A percentile compares a stretch with the other conserved stretches of the same genome.
These are phyloP conservation scores for Dactylellina parvicollis DNA, from an alignment of 2,329 filamentous ascomycete genomes.

Conservation along the genomic window DNA sequence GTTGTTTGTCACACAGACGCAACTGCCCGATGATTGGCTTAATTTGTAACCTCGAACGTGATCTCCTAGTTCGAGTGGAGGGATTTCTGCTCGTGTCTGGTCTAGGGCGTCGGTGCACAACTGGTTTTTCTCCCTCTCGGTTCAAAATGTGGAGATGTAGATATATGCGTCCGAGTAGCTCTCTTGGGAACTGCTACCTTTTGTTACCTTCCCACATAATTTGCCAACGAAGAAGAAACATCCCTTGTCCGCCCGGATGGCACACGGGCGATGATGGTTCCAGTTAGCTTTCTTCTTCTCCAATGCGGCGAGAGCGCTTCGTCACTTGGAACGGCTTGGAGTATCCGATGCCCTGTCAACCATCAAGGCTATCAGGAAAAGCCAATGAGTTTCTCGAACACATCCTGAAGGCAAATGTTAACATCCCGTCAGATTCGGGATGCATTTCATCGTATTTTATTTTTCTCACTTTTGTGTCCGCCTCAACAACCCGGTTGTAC, in stretches of 20 bases:
- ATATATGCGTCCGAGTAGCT: conserved; percentile 49
- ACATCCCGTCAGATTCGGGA: conserved; percentile 33
- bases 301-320: conserved; percentile 18
- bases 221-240: conserved; percentile 44
- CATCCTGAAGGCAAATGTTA: conserved; percentile 38
- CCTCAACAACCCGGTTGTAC: conserved; percentile 38
- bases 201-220: conserved; percentile 42
- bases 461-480: conserved; percentile 11
- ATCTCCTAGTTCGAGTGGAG: conserved; percentile 50
- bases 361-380: conserved; percentile 21
- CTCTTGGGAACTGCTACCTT: conserved; percentile 41
- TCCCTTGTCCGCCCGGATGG: conserved; percentile 52
- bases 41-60: conserved; percentile 47
- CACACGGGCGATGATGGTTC: conserved; percentile 14
- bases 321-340: conserved; percentile 22
- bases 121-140: conserved; percentile 13
- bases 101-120: conserved; percentile 35
- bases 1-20: conserved; percentile 54
- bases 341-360: conserved; percentile 9
- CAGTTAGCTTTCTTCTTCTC: conserved; percentile 16
- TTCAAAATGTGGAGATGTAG: conserved; percentile 40
- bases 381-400: conserved; percentile 39
- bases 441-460: neutral
- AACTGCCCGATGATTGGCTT: conserved; percentile 37
- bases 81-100: conserved; percentile 39